phyloP scores from a whole-genome alignment of 1,284 basidiomycete genomes.

The Cutaneotrichosporon cutaneum region DNA sequence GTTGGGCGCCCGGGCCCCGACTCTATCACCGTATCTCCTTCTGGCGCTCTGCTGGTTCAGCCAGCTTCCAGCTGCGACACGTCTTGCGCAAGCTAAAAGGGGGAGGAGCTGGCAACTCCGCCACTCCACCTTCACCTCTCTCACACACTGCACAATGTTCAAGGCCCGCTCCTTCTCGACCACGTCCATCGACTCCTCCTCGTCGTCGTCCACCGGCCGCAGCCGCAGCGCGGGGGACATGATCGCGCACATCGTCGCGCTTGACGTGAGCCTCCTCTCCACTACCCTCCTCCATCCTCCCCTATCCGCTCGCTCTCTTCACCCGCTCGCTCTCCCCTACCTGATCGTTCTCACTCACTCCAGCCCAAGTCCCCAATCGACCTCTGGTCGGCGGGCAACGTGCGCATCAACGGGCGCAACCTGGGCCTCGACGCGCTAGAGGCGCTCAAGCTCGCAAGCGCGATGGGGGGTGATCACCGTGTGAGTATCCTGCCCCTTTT shows the following conservation, averaged over 20 bases:
- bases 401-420: conserved; percentile 39
- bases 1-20: too few relatives aligned
- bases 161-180: conserved; percentile 19
- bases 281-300: too few relatives aligned
- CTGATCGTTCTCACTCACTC: not conserved
- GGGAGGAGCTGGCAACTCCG: too few relatives aligned
- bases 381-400: conserved; percentile 47
- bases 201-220: conserved; percentile 28
- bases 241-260: conserved; percentile 35
- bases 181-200: conserved; percentile 25
- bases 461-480: conserved; percentile 33
- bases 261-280: conserved; percentile 29
- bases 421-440: conserved; percentile 34
- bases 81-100: too few relatives aligned
- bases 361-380: conserved; percentile 39
- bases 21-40: too few relatives aligned
- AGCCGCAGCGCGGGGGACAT: conserved; percentile 38
- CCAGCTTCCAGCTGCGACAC: too few relatives aligned
- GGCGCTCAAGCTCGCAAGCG: conserved; percentile 33
- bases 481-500: conserved; percentile 26
- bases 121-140: too few relatives aligned
- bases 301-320: too few relatives aligned
- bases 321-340: too few relatives aligned
- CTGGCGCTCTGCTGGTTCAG: too few relatives aligned
- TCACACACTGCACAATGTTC: too few relatives aligned